These are phyloP conservation scores for Intubia oerlemansii DNA, from an alignment of 2,329 filamentous ascomycete species.

Conservation along the genomic window DNA sequence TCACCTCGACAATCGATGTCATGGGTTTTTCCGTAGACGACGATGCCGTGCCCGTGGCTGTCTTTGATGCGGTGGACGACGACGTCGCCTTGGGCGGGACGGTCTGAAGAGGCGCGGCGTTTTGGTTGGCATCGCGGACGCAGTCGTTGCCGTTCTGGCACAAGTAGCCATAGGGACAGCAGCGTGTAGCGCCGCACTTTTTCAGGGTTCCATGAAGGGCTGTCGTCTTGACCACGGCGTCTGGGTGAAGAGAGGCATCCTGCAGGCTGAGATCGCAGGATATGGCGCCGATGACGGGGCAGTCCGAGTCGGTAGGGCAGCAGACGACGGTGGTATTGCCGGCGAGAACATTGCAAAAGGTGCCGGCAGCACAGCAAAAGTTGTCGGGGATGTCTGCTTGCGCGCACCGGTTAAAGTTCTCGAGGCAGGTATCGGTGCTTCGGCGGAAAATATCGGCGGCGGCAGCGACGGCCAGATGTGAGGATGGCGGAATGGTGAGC, in stretches of 20 bases:
- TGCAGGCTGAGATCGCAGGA: constrained; percentile 43
- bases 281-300: constrained; percentile 39
- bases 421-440: too few species aligned
- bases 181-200: constrained; percentile 36
- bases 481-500: too few species aligned
- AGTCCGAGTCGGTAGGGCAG: constrained; percentile 38
- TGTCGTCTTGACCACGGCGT: constrained; percentile 43
- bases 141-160: constrained; percentile 33
- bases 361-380: constrained; percentile 41
- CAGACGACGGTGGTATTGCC: constrained; percentile 47
- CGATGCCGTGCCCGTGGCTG: not conserved
- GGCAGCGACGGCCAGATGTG: too few species aligned
- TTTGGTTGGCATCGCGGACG: constrained; percentile 28
- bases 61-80: constrained; percentile 7
- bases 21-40: not conserved
- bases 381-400: constrained; percentile 29
- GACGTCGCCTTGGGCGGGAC: constrained; percentile 8
- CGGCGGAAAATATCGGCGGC: too few species aligned
- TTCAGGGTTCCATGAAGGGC: constrained; percentile 32
- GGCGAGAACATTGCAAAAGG: constrained; percentile 38
- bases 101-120: constrained; percentile 10
- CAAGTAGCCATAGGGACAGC: constrained; percentile 53
- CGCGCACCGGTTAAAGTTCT: constrained; percentile 30
- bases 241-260: constrained; percentile 32
- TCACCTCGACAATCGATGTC: not conserved